Evolutionary conservation across 805 yeast species (phyloP), one percentile per base, ranked within the genome.

Genomic region (Diddensiella santjacobensis): DNA sequence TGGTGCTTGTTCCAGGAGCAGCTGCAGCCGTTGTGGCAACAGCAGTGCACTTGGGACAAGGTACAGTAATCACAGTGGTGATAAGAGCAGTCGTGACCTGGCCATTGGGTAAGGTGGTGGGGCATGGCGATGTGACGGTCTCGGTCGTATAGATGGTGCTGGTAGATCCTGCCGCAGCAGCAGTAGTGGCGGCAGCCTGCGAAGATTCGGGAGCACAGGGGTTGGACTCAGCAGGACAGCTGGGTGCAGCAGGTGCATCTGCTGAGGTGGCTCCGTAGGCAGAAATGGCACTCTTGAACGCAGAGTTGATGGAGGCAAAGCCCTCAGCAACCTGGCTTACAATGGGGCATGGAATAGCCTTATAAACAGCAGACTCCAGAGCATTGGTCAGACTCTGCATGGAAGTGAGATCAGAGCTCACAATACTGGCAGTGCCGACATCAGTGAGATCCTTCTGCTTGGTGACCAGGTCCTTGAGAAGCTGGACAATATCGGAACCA

Each of bases 371-470:
- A 38, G 42, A 38, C 18, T 38, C 42, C 11, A 23, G 22, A 18
- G 15, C 10, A 17, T 35, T n/a, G 20, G 38, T 35, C 15, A 13
- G 15, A 22, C 47, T 33, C 23, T 36, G 42, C 5, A 52, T 44
- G 24, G 37, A 11, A n/a, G 46, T 19, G 36, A 52, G 22, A 30
- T 52, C 55, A n/a, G 18, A 13, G 29, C 17, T 31, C 45, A 52
- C 55, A 43, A 52, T 49, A 8, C 45, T 2, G 35, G 33, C 40
- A 36, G 59, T 58, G 13, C 60, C 59, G 19, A 51, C 61, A 23
- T 52, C 33, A 40, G 23, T 33, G 43, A 63, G 56, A 52, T 53
- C 65, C 40, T 43, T 23, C 22, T 60, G 58, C 60, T 60, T 60
- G 42, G 26, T 23, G 22, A 42, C 50, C 29, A 62, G 55, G 29